These are phyloP conservation scores for Myriangium duriaei DNA, from an alignment of 2,329 filamentous ascomycete species.

Conservation along the genomic window DNA sequence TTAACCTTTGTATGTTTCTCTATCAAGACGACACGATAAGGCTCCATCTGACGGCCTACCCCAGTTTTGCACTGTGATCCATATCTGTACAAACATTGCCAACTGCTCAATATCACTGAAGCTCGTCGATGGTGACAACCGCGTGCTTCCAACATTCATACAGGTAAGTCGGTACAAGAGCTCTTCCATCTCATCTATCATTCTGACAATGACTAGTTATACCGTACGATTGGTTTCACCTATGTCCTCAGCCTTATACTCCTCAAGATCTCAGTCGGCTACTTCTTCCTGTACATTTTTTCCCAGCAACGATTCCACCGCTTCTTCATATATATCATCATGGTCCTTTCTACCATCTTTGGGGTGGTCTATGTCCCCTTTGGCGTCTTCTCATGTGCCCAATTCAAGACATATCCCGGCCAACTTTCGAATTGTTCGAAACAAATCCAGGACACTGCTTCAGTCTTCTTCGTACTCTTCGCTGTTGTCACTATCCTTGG, in stretches of 20 bases:
- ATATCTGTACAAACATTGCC: too few relatives aligned
- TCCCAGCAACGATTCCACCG: slow-evolving; percentile 31
- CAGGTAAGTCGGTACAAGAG: too few relatives aligned
- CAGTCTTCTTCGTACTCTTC: slow-evolving; percentile 10
- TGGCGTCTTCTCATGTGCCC: slow-evolving; percentile 36
- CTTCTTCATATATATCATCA: slow-evolving; percentile 31
- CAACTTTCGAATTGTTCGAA: slow-evolving; percentile 14
- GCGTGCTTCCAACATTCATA: too few relatives aligned
- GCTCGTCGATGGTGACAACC: too few relatives aligned
- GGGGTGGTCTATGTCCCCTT: slow-evolving; percentile 37
- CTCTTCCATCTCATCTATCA: too few relatives aligned
- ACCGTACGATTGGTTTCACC: too few relatives aligned
- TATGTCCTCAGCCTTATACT: slow-evolving; percentile 35
- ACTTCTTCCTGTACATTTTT: slow-evolving; percentile 36
- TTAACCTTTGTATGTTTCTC: too few relatives aligned
- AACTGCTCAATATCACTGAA: too few relatives aligned
- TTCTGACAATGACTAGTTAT: too few relatives aligned
- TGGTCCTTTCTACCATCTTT: slow-evolving; percentile 30
- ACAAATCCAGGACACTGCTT: slow-evolving; percentile 5
- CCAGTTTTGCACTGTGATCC: too few relatives aligned
- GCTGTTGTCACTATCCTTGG: slow-evolving; percentile 23
- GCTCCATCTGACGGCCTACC: too few relatives aligned
- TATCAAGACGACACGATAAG: too few relatives aligned
- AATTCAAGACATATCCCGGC: slow-evolving; percentile 32
- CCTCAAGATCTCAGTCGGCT: slow-evolving; percentile 37